phyloP scores from a whole-genome alignment of 352 stramenopile genomes.

The Phytophthora pisi region DNA sequence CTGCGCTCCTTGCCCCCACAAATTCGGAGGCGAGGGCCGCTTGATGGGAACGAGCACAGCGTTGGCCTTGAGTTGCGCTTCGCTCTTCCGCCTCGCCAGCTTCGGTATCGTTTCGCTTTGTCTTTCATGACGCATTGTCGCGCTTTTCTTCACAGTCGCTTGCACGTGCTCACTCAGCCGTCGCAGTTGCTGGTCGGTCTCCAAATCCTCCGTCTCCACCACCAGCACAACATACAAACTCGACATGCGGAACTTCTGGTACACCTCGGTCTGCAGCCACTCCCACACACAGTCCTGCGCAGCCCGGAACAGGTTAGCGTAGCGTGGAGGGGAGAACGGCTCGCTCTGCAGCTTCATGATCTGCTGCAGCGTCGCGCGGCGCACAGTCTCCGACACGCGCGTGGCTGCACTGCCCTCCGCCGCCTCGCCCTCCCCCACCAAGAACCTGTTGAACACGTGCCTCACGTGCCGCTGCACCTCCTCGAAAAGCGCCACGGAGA shows the following conservation, averaged over 20 bases:
- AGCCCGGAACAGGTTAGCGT: conserved; percentile 70
- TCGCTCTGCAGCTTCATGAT: conserved; percentile 79
- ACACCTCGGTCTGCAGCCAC: conserved; percentile 71
- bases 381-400: conserved; percentile 52
- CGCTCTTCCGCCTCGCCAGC: conserved; percentile 16
- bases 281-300: conserved; percentile 76
- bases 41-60: conserved; percentile 34
- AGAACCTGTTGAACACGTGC: conserved; percentile 67
- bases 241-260: conserved; percentile 64
- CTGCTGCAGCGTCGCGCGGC: conserved; percentile 64
- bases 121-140: conserved; percentile 34
- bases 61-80: conserved; percentile 32
- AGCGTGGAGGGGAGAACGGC: conserved; percentile 72
- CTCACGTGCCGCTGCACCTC: conserved; percentile 71
- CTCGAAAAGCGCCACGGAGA: conserved; percentile 78
- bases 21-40: not conserved
- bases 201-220: conserved; percentile 74
- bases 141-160: conserved; percentile 39
- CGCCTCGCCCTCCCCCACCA: conserved; percentile 37
- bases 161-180: conserved; percentile 71
- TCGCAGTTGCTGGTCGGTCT: conserved; percentile 64
- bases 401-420: conserved; percentile 30
- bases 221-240: conserved; percentile 70
- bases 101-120: conserved; percentile 23
- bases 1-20: conserved; percentile 20